Evolutionary conservation across 192 early-diverging fungal genomes (phyloP).

Genomic region (Pilobolus umbonatus): DNA sequence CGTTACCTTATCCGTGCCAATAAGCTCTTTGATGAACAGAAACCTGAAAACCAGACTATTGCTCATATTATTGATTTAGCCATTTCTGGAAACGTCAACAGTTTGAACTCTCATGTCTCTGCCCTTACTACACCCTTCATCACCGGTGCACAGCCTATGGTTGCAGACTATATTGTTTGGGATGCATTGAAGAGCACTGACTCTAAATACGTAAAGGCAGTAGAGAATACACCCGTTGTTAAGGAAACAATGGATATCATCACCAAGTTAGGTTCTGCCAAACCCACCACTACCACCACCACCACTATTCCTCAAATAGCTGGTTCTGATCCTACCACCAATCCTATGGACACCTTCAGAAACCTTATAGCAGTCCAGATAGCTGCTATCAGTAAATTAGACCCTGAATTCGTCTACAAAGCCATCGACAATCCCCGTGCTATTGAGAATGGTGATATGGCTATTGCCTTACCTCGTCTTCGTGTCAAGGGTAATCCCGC

Average conservation of each 20-base stretch:
- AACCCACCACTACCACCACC: neutral
- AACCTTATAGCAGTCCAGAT: slow-evolving; percentile 55
- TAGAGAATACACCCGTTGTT: slow-evolving; percentile 12
- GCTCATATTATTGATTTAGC: slow-evolving; percentile 13
- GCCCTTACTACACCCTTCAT: slow-evolving; percentile 5
- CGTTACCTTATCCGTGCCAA: slow-evolving; percentile 14
- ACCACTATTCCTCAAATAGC: slow-evolving; percentile 11
- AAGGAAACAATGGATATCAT: slow-evolving; percentile 1
- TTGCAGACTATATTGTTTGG: slow-evolving; percentile 22
- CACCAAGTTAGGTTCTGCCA: neutral
- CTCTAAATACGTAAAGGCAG: slow-evolving; percentile 12
- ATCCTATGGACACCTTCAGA: slow-evolving; percentile 62
- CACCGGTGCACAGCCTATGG: neutral
- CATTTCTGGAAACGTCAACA: neutral
- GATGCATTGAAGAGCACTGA: neutral
- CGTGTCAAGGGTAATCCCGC: slow-evolving; percentile 68
- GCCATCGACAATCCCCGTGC: slow-evolving; percentile 59
- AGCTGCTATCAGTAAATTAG: slow-evolving; percentile 47
- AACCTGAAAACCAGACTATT: slow-evolving; percentile 9
- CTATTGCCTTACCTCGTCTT: slow-evolving; percentile 62
- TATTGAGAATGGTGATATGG: slow-evolving; percentile 63
- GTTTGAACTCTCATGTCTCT: neutral
- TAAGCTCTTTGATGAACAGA: slow-evolving; percentile 16
- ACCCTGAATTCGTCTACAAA: slow-evolving; percentile 41
- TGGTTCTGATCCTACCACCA: slow-evolving; percentile 42